phyloP scores from a whole-genome alignment of 2,329 filamentous ascomycete species.

The Shiraia bambusicola region DNA sequence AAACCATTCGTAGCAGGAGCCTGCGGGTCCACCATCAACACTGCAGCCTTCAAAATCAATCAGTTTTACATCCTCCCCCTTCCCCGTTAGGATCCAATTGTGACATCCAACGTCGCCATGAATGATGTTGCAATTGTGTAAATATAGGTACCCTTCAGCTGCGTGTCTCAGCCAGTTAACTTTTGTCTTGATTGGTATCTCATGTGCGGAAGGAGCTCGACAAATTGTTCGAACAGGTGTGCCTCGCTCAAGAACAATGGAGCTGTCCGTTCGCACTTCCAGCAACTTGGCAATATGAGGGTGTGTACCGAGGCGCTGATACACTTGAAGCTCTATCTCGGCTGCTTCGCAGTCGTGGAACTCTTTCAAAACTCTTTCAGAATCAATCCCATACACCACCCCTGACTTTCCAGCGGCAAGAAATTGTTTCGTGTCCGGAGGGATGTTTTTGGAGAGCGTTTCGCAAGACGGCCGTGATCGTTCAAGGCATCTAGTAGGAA shows the following conservation, averaged over 20 bases:
- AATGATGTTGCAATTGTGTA: slow-evolving; percentile 3
- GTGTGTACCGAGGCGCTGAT: slow-evolving; percentile 2
- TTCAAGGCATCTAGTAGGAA: no score
- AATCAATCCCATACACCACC: slow-evolving; percentile 3
- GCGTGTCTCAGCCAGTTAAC: slow-evolving; percentile 5
- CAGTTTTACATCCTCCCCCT: neutral
- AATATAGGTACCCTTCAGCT: neutral
- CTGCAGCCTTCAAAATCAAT: slow-evolving; percentile 6
- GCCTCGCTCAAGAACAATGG: slow-evolving; percentile 8
- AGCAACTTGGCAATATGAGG: slow-evolving; percentile 5
- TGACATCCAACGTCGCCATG: slow-evolving; percentile 5
- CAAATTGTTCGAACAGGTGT: slow-evolving; percentile 1
- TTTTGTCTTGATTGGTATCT: slow-evolving; percentile 4
- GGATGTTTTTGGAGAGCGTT: no score
- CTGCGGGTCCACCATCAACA: slow-evolving; percentile 6
- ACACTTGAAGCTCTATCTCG: neutral
- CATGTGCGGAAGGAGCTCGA: neutral
- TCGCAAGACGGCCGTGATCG: no score
- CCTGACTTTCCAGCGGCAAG: slow-evolving; percentile 3
- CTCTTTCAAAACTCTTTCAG: slow-evolving; percentile 2
- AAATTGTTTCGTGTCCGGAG: neutral
- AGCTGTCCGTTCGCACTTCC: neutral
- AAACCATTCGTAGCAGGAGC: slow-evolving; percentile 8
- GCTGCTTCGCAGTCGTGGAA: no score
- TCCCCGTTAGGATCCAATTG: neutral